Conservation (phyloP, 805 yeast species). For the Yarrowia bubula region DNA sequence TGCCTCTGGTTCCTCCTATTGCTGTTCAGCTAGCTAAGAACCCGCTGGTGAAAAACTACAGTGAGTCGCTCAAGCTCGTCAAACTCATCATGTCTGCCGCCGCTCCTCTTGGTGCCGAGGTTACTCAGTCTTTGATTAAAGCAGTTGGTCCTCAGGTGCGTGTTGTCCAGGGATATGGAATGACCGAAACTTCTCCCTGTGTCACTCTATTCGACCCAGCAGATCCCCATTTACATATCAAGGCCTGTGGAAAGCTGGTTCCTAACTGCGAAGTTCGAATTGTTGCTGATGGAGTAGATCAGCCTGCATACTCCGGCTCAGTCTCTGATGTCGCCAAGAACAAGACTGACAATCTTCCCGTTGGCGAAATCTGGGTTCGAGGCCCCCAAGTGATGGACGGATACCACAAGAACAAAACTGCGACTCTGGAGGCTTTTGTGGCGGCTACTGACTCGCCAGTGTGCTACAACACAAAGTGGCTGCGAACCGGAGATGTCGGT, state of each 20-base stretch:
- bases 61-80: conserved; percentile 44
- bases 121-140: not conserved
- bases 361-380: conserved; percentile 52
- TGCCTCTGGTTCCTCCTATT: conserved; percentile 46
- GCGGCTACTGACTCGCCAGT: conserved; percentile 30
- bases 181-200: conserved; percentile 29
- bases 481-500: conserved; percentile 59
- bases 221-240: not conserved
- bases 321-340: not conserved
- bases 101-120: conserved; percentile 43
- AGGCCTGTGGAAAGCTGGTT: conserved; percentile 11
- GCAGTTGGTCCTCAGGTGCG: conserved; percentile 27
- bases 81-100: conserved; percentile 45
- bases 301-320: conserved; percentile 22
- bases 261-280: conserved; percentile 11
- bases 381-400: conserved; percentile 56
- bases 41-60: conserved; percentile 45
- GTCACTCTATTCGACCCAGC: conserved; percentile 10
- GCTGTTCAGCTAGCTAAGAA: conserved; percentile 47
- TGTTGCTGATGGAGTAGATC: conserved; percentile 18
- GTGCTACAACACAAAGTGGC: conserved; percentile 42
- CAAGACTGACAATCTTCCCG: conserved; percentile 7
- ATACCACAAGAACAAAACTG: conserved; percentile 51
- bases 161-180: conserved; percentile 28
- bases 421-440: conserved; percentile 48